phyloP scores from a whole-genome alignment of 768 basidiomycete species.

The Cantharellus cinnabarinus region DNA sequence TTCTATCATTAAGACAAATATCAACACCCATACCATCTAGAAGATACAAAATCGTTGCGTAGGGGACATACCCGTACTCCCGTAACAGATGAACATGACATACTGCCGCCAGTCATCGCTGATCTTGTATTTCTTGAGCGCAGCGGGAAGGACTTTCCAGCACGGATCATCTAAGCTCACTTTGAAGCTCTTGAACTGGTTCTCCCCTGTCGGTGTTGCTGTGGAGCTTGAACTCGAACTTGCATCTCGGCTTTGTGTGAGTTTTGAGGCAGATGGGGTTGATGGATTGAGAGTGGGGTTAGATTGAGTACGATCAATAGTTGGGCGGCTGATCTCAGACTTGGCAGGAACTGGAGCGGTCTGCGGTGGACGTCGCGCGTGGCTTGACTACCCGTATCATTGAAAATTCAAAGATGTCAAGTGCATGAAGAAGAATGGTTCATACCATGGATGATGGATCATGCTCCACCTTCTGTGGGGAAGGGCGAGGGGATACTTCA shows the following conservation, averaged over 20 bases:
- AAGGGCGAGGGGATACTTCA: constrained; percentile 53
- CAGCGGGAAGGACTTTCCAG: constrained; percentile 95
- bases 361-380: neutral
- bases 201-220: neutral
- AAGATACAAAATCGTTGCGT: neutral
- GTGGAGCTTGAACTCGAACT: neutral
- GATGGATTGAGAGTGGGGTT: neutral
- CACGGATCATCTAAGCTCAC: constrained; percentile 96
- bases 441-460: constrained; percentile 19
- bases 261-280: neutral
- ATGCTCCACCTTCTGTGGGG: constrained; percentile 60
- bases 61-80: constrained; percentile 47
- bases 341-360: neutral
- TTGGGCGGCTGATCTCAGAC: neutral
- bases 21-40: constrained; percentile 14
- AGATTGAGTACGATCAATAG: neutral
- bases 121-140: constrained; percentile 96
- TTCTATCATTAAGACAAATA: constrained; percentile 50
- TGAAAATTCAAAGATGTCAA: neutral
- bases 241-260: neutral
- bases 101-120: constrained; percentile 98
- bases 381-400: neutral
- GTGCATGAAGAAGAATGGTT: neutral
- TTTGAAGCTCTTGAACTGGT: constrained; percentile 67
- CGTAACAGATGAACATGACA: constrained; percentile 99